Evolutionary conservation across 2,329 filamentous ascomycete genomes (phyloP).

Genomic region (Fusarium sp.): DNA sequence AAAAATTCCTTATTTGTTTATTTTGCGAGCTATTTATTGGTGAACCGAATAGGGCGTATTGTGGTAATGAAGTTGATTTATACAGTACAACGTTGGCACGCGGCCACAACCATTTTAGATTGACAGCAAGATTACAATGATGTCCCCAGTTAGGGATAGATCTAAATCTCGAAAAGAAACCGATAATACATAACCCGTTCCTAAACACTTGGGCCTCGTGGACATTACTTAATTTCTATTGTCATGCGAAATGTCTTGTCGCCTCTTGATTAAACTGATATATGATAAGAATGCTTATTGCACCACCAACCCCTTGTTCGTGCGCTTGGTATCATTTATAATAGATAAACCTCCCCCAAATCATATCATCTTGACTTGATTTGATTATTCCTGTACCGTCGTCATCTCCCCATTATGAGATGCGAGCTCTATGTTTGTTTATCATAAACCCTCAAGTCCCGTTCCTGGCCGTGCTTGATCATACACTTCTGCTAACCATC

Average conservation of each 20-base stretch:
- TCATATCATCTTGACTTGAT: conserved; percentile 9
- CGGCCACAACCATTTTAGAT: background rate
- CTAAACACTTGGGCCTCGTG: background rate
- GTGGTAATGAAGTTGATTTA: conserved; percentile 35
- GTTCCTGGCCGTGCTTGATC: background rate
- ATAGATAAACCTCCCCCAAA: conserved; percentile 11
- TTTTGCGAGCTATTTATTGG: background rate
- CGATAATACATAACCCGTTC: background rate
- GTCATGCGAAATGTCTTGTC: background rate
- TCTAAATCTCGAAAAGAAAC: background rate
- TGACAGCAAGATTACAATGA: background rate
- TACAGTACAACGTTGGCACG: background rate
- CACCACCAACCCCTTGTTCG: background rate
- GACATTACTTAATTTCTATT: background rate
- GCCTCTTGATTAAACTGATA: background rate
- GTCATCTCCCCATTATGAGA: conserved; percentile 25
- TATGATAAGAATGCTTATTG: background rate
- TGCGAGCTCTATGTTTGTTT: conserved; percentile 34
- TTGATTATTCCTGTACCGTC: conserved; percentile 6
- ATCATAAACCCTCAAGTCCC: conserved; percentile 26
- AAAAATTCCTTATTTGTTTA: background rate
- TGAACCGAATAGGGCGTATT: conserved; percentile 9
- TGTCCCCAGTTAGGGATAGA: background rate
- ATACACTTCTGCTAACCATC: conserved; percentile 26
- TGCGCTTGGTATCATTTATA: conserved; percentile 7